Evolutionary conservation across 495 filamentous ascomycete genomes (phyloP), one percentile per base, ranked within the genome.

Genomic region (Cercophora sp.): DNA sequence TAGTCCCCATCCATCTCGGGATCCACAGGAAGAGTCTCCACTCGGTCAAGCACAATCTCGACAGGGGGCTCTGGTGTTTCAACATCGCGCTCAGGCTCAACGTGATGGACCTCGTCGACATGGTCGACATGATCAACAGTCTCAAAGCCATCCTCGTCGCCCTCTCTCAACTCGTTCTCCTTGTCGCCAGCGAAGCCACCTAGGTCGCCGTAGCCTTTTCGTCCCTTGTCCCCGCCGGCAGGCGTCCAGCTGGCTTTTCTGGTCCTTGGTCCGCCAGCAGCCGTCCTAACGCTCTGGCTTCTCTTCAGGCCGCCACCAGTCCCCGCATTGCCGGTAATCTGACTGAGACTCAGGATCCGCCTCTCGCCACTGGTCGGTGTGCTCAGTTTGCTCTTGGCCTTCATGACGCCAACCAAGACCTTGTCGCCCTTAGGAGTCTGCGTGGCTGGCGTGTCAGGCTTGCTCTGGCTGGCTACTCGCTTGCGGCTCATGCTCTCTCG

Each of bases 301-400:
- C 81, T 79, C 58, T 82, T 84, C 55, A 83, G 75, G 49, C 74
- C 70, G 9, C 85, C n/a, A n/a, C n/a, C 84, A 4, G 74, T 69
- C 4, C 79, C 71, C 4, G 84, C 75, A 62, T 96, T 96, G 50
- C 85, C 82, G 6, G 79, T 86, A 16, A 97, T 91, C 64, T 96
- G 85, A 64, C 85, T 94, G 32, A 96, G 80, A 47, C 88, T 93
- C 34, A 92, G 79, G 55, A 96, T 96, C 9, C 93, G 84, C 2
- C 91, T 81, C 19, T 82, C 75, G 24, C 78, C 76, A 11, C 70
- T 72, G 40, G 74, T 57, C 48, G 76, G 69, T 18, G 75, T 55
- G 18, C 18, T 26, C 1, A 43, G 57, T 19, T 63, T 70, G 63
- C 70, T 65, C 40, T 64, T 69, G 40, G 66, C 64, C 36, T 66